phyloP scores from a whole-genome alignment of 495 filamentous ascomycete genomes.

The Penicillium simplicissimum region DNA sequence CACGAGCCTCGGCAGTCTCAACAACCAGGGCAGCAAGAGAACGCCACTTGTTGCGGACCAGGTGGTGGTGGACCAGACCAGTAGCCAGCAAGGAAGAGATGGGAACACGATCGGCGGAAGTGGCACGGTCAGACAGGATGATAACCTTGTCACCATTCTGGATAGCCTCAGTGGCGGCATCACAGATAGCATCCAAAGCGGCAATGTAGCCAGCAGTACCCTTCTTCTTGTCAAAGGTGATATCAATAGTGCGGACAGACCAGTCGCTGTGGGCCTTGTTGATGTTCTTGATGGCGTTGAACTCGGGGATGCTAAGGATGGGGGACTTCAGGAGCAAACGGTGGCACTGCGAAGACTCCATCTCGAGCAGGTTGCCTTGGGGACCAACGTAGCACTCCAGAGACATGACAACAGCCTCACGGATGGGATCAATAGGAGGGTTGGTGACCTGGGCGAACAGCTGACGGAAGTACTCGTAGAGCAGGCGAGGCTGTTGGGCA shows the following conservation, averaged over 20 bases:
- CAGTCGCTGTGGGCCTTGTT: conserved; percentile 72
- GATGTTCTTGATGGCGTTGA: conserved; percentile 86
- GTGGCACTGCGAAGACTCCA: conserved; percentile 87
- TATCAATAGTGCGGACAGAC: conserved; percentile 92
- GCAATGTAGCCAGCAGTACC: conserved; percentile 85
- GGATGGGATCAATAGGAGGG: conserved; percentile 96
- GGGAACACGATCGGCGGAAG: conserved; percentile 78
- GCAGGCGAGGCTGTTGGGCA: conserved; percentile 81
- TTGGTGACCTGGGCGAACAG: conserved; percentile 99
- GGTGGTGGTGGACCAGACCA: conserved; percentile 94
- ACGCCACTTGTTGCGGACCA: conserved; percentile 96
- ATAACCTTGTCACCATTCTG: conserved; percentile 83
- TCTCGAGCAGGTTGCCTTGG: conserved; percentile 95
- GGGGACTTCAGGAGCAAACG: conserved; percentile 86
- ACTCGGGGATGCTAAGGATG: conserved; percentile 87
- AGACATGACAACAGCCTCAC: conserved; percentile 99
- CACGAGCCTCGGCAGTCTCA: conserved; percentile 95
- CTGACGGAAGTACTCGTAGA: conserved; percentile 98
- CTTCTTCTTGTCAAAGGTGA: conserved; percentile 90
- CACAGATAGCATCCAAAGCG: conserved; percentile 87
- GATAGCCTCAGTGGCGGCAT: conserved; percentile 81
- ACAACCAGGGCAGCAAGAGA: conserved; percentile 85
- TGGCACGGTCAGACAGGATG: conserved; percentile 88
- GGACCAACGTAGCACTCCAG: conserved; percentile 96
- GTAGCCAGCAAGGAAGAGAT: conserved; percentile 89